These are phyloP conservation scores for Oidiodendron maius DNA, from an alignment of 495 filamentous ascomycete species.

Conservation along the genomic window DNA sequence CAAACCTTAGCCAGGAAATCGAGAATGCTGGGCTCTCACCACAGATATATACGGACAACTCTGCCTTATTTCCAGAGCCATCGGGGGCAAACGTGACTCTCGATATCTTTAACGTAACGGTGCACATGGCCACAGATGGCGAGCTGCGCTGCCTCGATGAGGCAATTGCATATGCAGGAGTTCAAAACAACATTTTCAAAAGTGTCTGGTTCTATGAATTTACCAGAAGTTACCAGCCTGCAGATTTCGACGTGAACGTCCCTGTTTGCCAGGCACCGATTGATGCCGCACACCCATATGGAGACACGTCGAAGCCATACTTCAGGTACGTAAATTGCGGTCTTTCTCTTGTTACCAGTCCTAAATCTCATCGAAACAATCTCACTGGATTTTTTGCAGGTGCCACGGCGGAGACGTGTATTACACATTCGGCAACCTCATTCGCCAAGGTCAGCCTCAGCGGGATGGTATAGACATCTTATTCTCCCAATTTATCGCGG, in stretches of 20 bases:
- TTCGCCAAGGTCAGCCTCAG: constrained; percentile 3
- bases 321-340: too few species aligned
- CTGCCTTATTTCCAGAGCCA: constrained; percentile 35
- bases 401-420: constrained; percentile 45
- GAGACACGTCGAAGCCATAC: constrained; percentile 28
- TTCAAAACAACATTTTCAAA: constrained; percentile 25
- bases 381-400: too few species aligned
- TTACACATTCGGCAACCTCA: constrained; percentile 34
- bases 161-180: constrained; percentile 34
- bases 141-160: constrained; percentile 40
- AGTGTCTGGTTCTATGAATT: too few species aligned
- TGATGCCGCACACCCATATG: constrained; percentile 28
- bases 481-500: constrained; percentile 11
- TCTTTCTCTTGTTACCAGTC: too few species aligned
- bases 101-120: constrained; percentile 36
- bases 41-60: too few species aligned
- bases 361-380: too few species aligned
- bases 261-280: constrained; percentile 31
- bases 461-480: constrained; percentile 14
- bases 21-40: too few species aligned
- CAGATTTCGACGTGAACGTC: constrained; percentile 34
- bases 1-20: too few species aligned
- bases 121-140: constrained; percentile 38
- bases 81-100: constrained; percentile 35
- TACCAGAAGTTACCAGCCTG: constrained; percentile 40